These are phyloP conservation scores for Talaromyces piceae DNA, from an alignment of 2,329 filamentous ascomycete genomes.

Conservation along the genomic window DNA sequence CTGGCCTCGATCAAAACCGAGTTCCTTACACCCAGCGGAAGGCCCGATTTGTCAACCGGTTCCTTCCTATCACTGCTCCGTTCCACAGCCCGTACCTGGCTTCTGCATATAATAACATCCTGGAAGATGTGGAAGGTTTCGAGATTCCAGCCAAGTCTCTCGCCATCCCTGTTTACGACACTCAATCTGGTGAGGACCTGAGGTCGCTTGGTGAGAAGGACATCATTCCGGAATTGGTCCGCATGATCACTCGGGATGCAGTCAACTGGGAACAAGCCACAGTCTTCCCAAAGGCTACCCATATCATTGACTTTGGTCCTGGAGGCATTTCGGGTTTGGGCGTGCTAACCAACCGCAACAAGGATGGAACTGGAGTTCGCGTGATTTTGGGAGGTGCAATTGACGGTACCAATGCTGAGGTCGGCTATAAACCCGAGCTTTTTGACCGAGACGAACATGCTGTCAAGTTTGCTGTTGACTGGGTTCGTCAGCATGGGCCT, in stretches of 20 bases:
- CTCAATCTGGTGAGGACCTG: conserved; percentile 79
- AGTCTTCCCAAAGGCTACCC: conserved; percentile 80
- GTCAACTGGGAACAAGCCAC: conserved; percentile 97
- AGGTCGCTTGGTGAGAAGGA: conserved; percentile 63
- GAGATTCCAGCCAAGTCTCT: conserved; percentile 65
- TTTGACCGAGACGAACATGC: conserved; percentile 96
- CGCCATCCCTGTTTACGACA: conserved; percentile 82
- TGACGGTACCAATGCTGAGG: conserved; percentile 78
- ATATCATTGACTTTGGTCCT: conserved; percentile 93
- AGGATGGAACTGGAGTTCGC: conserved; percentile 94
- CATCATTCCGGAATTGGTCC: conserved; percentile 76
- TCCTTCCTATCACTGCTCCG: conserved; percentile 92
- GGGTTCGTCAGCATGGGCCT: conserved; percentile 97
- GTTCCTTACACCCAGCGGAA: conserved; percentile 95
- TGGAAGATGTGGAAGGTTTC: conserved; percentile 79
- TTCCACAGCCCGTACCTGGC: conserved; percentile 95
- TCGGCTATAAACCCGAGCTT: conserved; percentile 95
- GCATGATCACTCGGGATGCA: conserved; percentile 87
- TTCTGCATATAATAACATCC: conserved; percentile 72
- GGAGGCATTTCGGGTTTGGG: conserved; percentile 95
- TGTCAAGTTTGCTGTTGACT: conserved; percentile 90
- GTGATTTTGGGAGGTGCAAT: conserved; percentile 94
- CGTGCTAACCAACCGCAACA: conserved; percentile 95
- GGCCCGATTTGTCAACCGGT: conserved; percentile 91
- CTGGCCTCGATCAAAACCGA: conserved; percentile 91